Base-by-base conservation (phyloP, 768 basidiomycete genomes). In the Boletus sp. region DNA sequence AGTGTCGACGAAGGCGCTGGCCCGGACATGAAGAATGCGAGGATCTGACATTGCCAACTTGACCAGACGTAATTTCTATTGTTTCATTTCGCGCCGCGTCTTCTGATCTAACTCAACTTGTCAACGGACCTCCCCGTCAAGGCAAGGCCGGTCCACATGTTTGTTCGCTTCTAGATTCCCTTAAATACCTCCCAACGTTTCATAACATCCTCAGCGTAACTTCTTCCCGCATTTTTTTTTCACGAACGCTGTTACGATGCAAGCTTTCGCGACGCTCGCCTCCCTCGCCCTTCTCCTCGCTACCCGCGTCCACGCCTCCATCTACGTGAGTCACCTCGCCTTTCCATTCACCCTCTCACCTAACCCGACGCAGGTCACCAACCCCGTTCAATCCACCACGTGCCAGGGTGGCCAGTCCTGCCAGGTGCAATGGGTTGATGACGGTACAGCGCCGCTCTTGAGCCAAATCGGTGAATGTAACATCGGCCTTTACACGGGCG, bases 341-440 rank as follows among this genome's bases (percentile, higher is more conserved):
- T 2, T 30, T 6, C 9, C 14, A 0, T 44, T 0, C 7, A 0
- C 18, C 12, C 18, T 28, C 17, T 42, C 5, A 4, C 41, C 47
- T 52, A 33, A 49, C 33, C 39, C 48, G 33, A 0, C 20, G 8
- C 53, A 86, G 84, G 75, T 86, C 37, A 76, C 78, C 36, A 59
- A 74, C 51, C 85, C 87, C 32, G 59, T 69, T 11, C 60, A 66
- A 52, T 60, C 73, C 50, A 73, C 78, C 11, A 73, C 71, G 24
- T 89, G 85, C 66, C 72, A 73, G 39, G 89, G 75, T 28, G 84
- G 83, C 11, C 68, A 82, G 59, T 58, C 78, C 7, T 87, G 85
- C 70, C 69, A 66, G 0, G 77, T 90, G 7, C 55, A 75, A 45
- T 91, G 87, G 88, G 56, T 82, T 1, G 89, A 92, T 53, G 76